Base-by-base conservation (phyloP, 2,329 filamentous ascomycete species). In the Fusarium camptoceras region DNA sequence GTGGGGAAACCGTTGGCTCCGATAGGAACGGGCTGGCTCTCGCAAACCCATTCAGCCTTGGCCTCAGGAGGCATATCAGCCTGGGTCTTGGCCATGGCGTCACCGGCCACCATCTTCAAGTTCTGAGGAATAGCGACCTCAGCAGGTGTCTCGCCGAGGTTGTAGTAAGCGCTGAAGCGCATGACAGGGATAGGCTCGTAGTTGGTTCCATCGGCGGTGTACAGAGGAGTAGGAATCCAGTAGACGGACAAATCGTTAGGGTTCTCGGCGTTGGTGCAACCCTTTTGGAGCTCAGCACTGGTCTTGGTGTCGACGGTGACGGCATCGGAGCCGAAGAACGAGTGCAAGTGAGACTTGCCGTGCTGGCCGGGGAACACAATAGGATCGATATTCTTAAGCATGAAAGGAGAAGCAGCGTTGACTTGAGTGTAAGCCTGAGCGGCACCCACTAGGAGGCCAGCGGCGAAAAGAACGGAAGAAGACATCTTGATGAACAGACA, bases 101-200 rank as follows among this genome's bases (percentile, higher is more conserved):
- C 72, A 11, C 83, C 83, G 2, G 81, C 82, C 3, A 84, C 74
- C 76, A 80, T 78, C 50, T 77, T 75, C 64, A 82, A 68, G 73
- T 85, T 75, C 62, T 84, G 79, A 0, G 83, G 83, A 34, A 85
- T 82, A 16, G 81, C 68, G 9, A 84, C 74, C 64, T 84, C 82
- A 27, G 83, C 82, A 8, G 64, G 61, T 10, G 64, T 56, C 47
- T 79, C 78, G 22, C 82, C 77, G 31, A 80, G 61, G 31, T 76
- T 81, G 75, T 85, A 85, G 76, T 85, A 85, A 20, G 83, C 81
- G 39, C 77, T 81, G 77, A 85, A 85, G 55, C 81, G 79, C 57
- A 66, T 72, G 49, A 75, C 73, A 55, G 70, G 78, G 15, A 78
- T 79, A 15, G 72, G 69, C 18, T 77, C 76, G 10, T 71, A 80